Conservation (phyloP, 805 yeast genomes). For the Cyberlindnera maritima region DNA sequence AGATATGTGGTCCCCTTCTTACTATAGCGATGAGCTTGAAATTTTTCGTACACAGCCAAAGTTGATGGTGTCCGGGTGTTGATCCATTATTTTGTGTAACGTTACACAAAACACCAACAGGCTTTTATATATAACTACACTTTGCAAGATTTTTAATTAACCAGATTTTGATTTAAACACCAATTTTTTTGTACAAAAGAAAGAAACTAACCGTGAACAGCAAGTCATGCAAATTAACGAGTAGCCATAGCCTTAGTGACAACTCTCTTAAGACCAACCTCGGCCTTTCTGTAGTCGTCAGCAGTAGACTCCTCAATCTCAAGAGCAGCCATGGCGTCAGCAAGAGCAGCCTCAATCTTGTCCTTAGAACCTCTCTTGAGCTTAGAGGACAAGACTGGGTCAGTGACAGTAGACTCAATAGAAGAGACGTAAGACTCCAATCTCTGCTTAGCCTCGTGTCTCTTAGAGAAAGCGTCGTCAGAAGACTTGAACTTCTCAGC, state of each 20-base stretch:
- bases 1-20: too few species aligned
- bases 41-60: not conserved
- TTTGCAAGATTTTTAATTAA: too few species aligned
- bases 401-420: constrained; percentile 93
- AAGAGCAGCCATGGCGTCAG: constrained; percentile 97
- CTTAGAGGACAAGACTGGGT: constrained; percentile 97
- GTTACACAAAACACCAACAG: too few species aligned
- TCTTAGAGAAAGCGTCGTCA: constrained; percentile 99
- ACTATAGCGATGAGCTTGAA: constrained; percentile 7
- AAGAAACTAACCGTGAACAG: constrained; percentile 13
- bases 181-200: constrained; percentile 15
- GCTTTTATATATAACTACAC: too few species aligned
- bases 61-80: not conserved
- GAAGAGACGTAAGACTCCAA: constrained; percentile 97
- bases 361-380: constrained; percentile 96
- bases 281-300: constrained; percentile 99
- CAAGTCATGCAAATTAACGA: constrained; percentile 52
- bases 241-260: constrained; percentile 99
- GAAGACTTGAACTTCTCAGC: constrained; percentile 99
- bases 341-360: constrained; percentile 95
- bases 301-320: constrained; percentile 95
- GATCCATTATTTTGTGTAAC: not conserved
- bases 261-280: constrained; percentile 97
- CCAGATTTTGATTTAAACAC: constrained; percentile 5
- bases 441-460: constrained; percentile 98